Evolutionary conservation across 495 filamentous ascomycete species (phyloP), one percentile per base, ranked within the genome.

Genomic region (Hamigera avellanea): DNA sequence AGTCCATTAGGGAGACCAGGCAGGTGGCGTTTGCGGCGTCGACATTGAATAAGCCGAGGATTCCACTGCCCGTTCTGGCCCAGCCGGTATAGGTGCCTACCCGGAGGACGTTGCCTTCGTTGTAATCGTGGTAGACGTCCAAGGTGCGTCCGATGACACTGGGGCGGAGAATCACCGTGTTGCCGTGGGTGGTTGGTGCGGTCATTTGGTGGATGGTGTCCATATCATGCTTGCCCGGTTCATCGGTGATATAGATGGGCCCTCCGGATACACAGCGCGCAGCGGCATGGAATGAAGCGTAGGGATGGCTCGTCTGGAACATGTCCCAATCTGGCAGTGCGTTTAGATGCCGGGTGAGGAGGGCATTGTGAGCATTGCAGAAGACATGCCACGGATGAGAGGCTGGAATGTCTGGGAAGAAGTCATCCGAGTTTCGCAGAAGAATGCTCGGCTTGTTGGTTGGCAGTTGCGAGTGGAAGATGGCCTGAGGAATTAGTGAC

Each of bases 291-390:
- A 88, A 91, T 0, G 69, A 69, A 1, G 78, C 78, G 45, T 82
- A 91, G 2, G 71, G 62, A 49, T 89, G 83, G 17, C 64, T 64
- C 1, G 91, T 94, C 52, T 98, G 91, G 56, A 98, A 98, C 91
- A 98, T 96, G 57, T 96, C 91, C 91, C 91, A 98, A 57, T 98
- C 91, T 0, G 87, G 87, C 10, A 85, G 44, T n/a, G 72, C 72
- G 39, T 84, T 83, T 6, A 85, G 54, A 42, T 79, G 72, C 8
- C 74, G 66, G 9, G 87, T 89, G 14, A 94, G 65, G 10, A 95
- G 68, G n/a, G 80, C 63, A 52, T 93, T 95, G 56, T 95, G 83
- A 2, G 89, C 86, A 50, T 96, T 96, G 40, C 79, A 76, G 58
- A 88, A 98, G 31, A 98, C 66, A 58, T 98, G 91, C 87, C 89